These are phyloP conservation scores for Petunia axillaris DNA, from an alignment of 257 asterid species.

Conservation along the genomic window DNA sequence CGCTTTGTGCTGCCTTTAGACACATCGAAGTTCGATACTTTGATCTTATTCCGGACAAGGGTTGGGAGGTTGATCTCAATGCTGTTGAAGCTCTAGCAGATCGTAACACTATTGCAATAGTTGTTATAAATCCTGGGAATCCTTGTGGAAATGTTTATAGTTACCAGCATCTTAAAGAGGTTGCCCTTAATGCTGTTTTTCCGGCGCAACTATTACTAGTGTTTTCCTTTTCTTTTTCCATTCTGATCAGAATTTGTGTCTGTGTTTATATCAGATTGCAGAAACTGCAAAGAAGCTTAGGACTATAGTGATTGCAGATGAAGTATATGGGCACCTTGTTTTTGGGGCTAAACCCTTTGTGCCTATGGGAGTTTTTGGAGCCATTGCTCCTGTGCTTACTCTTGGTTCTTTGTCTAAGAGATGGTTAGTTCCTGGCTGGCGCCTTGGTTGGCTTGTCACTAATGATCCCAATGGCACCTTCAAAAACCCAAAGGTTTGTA, in stretches of 20 bases:
- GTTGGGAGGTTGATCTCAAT: slow-evolving; percentile 77
- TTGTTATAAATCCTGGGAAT: slow-evolving; percentile 84
- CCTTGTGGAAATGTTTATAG: slow-evolving; percentile 89
- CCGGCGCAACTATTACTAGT: not conserved
- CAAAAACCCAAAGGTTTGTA: slow-evolving; percentile 64
- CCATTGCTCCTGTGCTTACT: slow-evolving; percentile 67
- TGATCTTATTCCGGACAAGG: slow-evolving; percentile 64
- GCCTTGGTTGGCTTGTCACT: slow-evolving; percentile 85
- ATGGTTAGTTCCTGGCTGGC: slow-evolving; percentile 97
- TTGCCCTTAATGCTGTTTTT: slow-evolving; percentile 19
- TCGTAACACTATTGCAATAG: slow-evolving; percentile 75
- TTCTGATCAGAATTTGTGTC: not conserved
- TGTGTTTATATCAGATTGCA: slow-evolving; percentile 52
- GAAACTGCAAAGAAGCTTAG: slow-evolving; percentile 74
- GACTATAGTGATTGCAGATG: slow-evolving; percentile 70
- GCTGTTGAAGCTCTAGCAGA: slow-evolving; percentile 73
- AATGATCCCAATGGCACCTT: slow-evolving; percentile 65
- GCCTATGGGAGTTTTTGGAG: slow-evolving; percentile 83
- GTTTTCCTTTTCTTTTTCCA: not conserved
- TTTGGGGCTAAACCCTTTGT: slow-evolving; percentile 79
- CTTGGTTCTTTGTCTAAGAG: slow-evolving; percentile 89
- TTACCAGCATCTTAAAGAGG: slow-evolving; percentile 70
- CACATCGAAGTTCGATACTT: slow-evolving; percentile 61
- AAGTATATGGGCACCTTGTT: slow-evolving; percentile 87
- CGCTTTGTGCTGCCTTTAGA: slow-evolving; percentile 66